Evolutionary conservation across 441 rosid species (phyloP).

Genomic region (Capsella rubella): DNA sequence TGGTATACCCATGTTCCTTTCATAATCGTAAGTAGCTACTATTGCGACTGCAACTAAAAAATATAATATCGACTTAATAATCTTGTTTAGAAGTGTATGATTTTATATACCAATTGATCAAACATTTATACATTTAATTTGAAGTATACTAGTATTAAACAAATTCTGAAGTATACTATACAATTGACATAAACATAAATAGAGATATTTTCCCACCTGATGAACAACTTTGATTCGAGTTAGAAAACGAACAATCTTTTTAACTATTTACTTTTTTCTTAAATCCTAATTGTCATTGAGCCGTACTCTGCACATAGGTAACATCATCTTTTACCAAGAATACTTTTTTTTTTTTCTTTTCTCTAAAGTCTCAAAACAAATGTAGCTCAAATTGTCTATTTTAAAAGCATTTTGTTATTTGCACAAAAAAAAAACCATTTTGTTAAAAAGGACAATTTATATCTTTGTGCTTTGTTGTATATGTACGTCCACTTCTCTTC

Average conservation of each 20-base stretch:
- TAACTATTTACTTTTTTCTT: not conserved
- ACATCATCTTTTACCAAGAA: not conserved
- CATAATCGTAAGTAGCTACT: no score
- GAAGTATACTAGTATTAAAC: not conserved
- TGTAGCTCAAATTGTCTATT: not conserved
- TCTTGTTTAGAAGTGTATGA: not conserved
- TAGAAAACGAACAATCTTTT: no score
- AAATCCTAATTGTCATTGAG: not conserved
- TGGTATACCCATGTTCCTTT: no score
- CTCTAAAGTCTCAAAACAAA: not conserved
- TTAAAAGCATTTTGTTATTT: not conserved
- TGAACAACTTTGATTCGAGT: no score
- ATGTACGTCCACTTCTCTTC: not conserved
- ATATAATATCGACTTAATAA: no score
- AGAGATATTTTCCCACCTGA: no score
- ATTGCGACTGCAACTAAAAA: no score
- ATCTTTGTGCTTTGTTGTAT: not conserved
- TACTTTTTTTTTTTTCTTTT: not conserved
- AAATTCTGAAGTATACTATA: no score
- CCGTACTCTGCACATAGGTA: not conserved
- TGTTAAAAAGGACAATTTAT: not conserved
- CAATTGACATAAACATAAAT: no score
- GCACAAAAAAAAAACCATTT: not conserved
- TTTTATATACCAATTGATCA: not conserved
- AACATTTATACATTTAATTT: not conserved